Base-by-base conservation (phyloP, 805 yeast species). In the Jamesozyma hellenica region DNA sequence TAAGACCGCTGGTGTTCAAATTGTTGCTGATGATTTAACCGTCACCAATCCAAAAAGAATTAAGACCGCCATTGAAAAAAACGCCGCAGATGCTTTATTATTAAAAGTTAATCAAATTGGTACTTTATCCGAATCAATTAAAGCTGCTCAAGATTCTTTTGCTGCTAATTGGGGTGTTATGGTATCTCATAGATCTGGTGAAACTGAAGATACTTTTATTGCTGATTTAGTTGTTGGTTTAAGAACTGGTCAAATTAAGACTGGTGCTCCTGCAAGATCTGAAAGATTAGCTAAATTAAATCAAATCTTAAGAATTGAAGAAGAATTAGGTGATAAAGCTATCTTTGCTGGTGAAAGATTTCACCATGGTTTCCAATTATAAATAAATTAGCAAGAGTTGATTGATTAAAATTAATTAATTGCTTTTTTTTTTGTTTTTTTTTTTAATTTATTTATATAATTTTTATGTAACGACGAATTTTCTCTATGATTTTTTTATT, bases 181-280 rank as follows among this genome's bases (percentile, higher is more conserved):
- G 35, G 33, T 40, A 11, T 32, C 38, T 15, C 40, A 36, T 17
- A 40, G 38, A 40, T 36, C 96, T 58, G 97, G 97, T 75, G 97
- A 90, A 78, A 88, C 96, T 55, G 97, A 90, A 75, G 97, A 90
- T 72, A 82, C 94, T 61, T 80, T 84, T 75, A 90, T 90, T 68
- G 97, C 98, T 63, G 97, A 90, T 71, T 77, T 92, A 66, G 74
- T 86, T 60, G 98, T 92, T 59, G 97, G 97, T 75, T 77, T 90
- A 68, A 85, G 96, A 79, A 60, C 94, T 52, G 97, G 96, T 67
- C 96, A 90, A 77, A 83, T 90, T 72, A 90, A 90, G 86, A 84
- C 96, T 56, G 97, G 97, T 80, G 96, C 97, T 65, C 96, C 96
- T 65, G 94, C 96, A 57, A 87, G 97, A 77, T 84, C 96, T 56